These are phyloP conservation scores for Helichrysum umbraculigerum DNA, from an alignment of 129 eudicot genomes.

Conservation along the genomic window DNA sequence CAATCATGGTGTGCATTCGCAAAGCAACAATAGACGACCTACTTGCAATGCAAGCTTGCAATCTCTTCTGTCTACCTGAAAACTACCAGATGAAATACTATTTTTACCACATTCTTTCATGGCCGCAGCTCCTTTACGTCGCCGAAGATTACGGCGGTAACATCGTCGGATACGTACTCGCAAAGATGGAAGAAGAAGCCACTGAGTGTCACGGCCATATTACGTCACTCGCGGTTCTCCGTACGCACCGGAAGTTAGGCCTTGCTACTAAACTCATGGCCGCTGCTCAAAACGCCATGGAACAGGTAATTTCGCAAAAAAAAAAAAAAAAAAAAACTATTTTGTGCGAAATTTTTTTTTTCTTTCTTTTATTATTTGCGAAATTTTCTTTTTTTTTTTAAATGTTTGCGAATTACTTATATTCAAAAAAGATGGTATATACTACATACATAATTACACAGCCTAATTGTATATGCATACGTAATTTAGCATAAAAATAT, in stretches of 20 bases:
- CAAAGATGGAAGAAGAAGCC: conserved; percentile 91
- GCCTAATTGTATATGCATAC: no score
- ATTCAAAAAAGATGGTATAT: no score
- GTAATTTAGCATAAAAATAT: no score
- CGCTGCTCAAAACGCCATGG: conserved; percentile 94
- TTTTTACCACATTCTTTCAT: conserved; percentile 77
- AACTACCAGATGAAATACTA: conserved; percentile 95
- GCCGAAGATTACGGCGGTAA: conserved; percentile 92
- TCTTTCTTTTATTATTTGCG: no score
- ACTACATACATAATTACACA: no score
- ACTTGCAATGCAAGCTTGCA: conserved; percentile 88
- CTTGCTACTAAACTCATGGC: conserved; percentile 95
- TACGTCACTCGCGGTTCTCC: conserved; percentile 81
- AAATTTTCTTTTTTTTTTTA: no score
- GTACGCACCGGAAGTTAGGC: conserved; percentile 76
- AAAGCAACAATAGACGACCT: conserved; percentile 90
- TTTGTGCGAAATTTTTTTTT: no score
- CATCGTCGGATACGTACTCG: conserved; percentile 79
- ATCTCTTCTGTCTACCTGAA: conserved; percentile 86
- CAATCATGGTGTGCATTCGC: conserved; percentile 46
- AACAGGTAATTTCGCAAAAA: conserved; percentile 43
- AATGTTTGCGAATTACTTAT: no score
- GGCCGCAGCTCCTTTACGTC: conserved; percentile 55
- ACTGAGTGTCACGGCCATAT: conserved; percentile 93
- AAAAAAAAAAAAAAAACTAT: no score